Conservation (phyloP, 768 basidiomycete species). For the Tricholoma hemisulphureum region DNA sequence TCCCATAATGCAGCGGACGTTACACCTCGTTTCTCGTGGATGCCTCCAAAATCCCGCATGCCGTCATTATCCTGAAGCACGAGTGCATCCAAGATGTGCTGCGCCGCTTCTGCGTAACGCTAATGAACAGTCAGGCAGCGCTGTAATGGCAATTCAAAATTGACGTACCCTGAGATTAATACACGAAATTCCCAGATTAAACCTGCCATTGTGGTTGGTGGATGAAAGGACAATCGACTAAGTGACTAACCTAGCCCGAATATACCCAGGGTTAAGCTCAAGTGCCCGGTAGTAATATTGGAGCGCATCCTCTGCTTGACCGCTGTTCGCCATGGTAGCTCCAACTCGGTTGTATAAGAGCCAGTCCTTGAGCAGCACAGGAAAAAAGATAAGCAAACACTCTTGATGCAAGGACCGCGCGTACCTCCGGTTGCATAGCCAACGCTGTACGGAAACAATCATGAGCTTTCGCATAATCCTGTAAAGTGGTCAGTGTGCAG, state of each 20-base stretch:
- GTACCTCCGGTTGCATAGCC: slow-evolving; percentile 81
- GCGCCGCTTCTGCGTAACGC: slow-evolving; percentile 85
- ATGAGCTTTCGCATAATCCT: slow-evolving; percentile 90
- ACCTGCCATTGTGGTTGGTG: slow-evolving; percentile 46
- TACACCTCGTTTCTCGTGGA: slow-evolving; percentile 62
- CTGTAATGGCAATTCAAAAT: slow-evolving; percentile 5
- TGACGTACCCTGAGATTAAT: slow-evolving; percentile 75
- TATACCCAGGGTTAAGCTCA: slow-evolving; percentile 85
- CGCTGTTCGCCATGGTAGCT: slow-evolving; percentile 90
- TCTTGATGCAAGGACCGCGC: slow-evolving; percentile 13
- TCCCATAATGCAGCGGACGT: slow-evolving; percentile 84
- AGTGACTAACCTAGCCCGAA: slow-evolving; percentile 70
- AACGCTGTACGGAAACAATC: slow-evolving; percentile 94
- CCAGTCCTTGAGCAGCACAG: slow-evolving; percentile 70
- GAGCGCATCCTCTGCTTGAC: slow-evolving; percentile 75
- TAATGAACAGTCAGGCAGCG: slow-evolving; percentile 26
- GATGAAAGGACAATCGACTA: background rate
- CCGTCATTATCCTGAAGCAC: slow-evolving; percentile 86
- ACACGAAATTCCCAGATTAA: slow-evolving; percentile 91
- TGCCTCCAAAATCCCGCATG: slow-evolving; percentile 43
- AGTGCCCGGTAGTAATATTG: slow-evolving; percentile 85
- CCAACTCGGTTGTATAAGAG: slow-evolving; percentile 90
- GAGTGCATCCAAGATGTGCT: slow-evolving; percentile 85
- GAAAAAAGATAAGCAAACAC: slow-evolving; percentile 7
- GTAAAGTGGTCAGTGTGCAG: slow-evolving; percentile 8